Evolutionary conservation across 352 stramenopile genomes (phyloP), one percentile per base, ranked within the genome.

Genomic region (Globisporangium acanthophoron): DNA sequence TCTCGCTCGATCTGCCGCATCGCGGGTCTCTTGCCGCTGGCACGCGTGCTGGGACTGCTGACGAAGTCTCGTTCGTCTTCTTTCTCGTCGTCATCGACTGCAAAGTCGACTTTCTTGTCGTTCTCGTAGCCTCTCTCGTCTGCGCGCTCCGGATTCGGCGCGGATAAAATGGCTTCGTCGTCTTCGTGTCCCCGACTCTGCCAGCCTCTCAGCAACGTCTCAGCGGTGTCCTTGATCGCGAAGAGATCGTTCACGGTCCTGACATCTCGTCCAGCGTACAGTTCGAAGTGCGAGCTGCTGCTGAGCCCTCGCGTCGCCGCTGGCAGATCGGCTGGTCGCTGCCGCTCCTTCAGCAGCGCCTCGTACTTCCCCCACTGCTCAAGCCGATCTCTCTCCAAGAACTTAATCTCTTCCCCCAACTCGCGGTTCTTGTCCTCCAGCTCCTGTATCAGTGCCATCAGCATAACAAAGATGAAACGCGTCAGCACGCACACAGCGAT

Each of bases 311-410:
- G 40, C 15, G 11, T 18, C 47, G 39, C 3, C 8, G 31, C 11
- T 7, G n/a, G 9, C n/a, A 31, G 33, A 35, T 64, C 52, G 6
- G 20, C 37, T 15, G 35, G 35, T 31, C 45, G 51, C 35, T 81
- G 67, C 4, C 67, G 71, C 40, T 87, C 71, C 49, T 87, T 82
- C 29, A 84, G 8, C 29, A 82, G 50, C 3, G 66, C 52, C 47
- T 89, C 78, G 50, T 88, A 80, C 41, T 85, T 87, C 31, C 74
- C 74, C 83, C 83, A 93, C 53, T 92, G 80, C 27, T 85, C 73
- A 31, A 94, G 62, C 1, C 84, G 74, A 52, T 90, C 78, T 56
- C 71, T 81, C 61, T 94, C 80, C 3, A 95, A 41, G 27, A 92
- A 93, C 54, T 80, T 88, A 60, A 94, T 71, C 61, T 95, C 78